These are phyloP conservation scores for Aspergillus sojae DNA, from an alignment of 2,329 filamentous ascomycete species.

Conservation along the genomic window DNA sequence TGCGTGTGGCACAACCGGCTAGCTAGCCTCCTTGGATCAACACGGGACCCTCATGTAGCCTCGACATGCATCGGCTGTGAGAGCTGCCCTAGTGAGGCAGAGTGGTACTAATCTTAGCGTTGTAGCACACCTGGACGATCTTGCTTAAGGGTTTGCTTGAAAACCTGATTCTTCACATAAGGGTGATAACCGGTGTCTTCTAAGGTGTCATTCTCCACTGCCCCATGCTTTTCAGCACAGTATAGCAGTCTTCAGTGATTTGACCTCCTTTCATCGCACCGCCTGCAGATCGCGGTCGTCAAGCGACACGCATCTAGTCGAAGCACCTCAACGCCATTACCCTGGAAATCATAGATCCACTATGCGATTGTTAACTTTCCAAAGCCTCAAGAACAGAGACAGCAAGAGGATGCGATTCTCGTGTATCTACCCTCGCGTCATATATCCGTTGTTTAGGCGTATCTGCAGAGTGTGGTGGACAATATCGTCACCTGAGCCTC, in stretches of 20 bases:
- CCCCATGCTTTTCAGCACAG: not conserved
- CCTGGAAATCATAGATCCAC: too few species aligned
- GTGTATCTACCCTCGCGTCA: not conserved
- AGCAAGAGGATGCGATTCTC: not conserved
- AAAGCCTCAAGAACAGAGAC: not conserved
- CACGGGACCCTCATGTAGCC: not conserved
- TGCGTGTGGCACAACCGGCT: not conserved
- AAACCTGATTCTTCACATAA: not conserved
- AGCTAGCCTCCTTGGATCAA: not conserved
- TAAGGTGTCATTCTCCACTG: not conserved
- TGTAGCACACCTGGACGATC: not conserved
- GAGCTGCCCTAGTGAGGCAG: not conserved
- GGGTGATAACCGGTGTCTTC: not conserved
- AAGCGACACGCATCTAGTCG: not conserved
- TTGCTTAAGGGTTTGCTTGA: not conserved
- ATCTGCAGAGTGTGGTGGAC: slow-evolving; percentile 20
- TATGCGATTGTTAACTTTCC: not conserved
- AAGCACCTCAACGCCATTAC: not conserved
- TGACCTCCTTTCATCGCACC: not conserved
- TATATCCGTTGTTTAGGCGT: not conserved
- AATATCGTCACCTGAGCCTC: slow-evolving; percentile 9
- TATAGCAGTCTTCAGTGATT: not conserved
- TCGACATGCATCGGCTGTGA: not conserved
- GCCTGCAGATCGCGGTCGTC: not conserved
- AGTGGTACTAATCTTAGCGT: not conserved